Base-by-base conservation (phyloP, 495 filamentous ascomycete genomes). In the Penicillium alfredii region DNA sequence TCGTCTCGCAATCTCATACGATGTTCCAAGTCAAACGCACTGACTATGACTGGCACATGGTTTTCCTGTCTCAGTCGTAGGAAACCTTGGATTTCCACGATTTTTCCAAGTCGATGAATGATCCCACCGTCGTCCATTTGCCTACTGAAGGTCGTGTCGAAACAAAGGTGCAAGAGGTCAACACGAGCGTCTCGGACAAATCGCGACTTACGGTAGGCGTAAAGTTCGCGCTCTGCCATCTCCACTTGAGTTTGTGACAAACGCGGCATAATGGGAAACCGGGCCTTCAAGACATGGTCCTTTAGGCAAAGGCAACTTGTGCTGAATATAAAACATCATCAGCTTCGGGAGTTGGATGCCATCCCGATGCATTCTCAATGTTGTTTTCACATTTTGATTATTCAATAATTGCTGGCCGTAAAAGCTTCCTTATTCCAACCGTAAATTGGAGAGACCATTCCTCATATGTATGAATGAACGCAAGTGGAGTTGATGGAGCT, bases 51-150 rank as follows among this genome's bases (percentile, higher is more conserved):
- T 23, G 21, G 21, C 9, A 23, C 21, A 23, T 23, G 21, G 21
- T 23, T 23, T 5, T 23, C 21, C 9, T 9, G 5, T 9, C 5
- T 23, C 21, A 23, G 21, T 5, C 41, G 41, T 8, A 14, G 22
- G 17, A 20, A 44, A 3, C 41, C 41, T 19, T 44, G 33, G 11
- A 32, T 25, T 8, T 27, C 20, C 12, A 38, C 23, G 30, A 33
- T 32, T 6, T 12, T 17, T 15, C 21, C 11, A 16, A 44, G 23
- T 6, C 41, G 41, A 9, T 11, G 15, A 4, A 30, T 13, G 21
- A 38, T 44, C 9, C 8, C 11, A 22, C 20, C 17, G 20, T 33
- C 13, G 10, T 22, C 13, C 18, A n/a, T 33, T 7, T 1, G 2
- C 20, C 31, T 16, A 11, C 17, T 23, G 6, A 23, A 22, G 9